phyloP scores from a whole-genome alignment of 106 monocot genomes.

The Hemerocallis citrina region DNA sequence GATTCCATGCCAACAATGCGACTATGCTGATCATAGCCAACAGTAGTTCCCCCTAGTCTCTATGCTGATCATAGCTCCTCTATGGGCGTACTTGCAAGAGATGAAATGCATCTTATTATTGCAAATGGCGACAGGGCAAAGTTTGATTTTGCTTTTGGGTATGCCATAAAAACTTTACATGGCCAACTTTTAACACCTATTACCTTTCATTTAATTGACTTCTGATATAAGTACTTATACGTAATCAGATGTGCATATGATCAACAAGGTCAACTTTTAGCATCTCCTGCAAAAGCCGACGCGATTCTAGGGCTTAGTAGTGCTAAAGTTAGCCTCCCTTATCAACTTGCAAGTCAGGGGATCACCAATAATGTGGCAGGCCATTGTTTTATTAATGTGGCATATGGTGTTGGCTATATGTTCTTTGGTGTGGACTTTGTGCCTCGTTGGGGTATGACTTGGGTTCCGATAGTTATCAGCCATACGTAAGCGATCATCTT shows the following conservation, averaged over 20 bases:
- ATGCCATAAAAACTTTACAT: conserved; percentile 1
- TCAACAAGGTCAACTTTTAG: conserved; percentile 68
- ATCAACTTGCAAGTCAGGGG: conserved; percentile 64
- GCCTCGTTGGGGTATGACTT: conserved; percentile 77
- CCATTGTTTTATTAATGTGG: conserved; percentile 58
- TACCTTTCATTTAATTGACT: too few relatives aligned
- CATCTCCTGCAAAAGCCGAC: conserved; percentile 70
- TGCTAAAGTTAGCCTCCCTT: conserved; percentile 53
- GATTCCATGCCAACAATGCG: conserved; percentile 62
- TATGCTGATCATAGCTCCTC: conserved; percentile 82
- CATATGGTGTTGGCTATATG: conserved; percentile 58
- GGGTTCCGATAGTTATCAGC: conserved; percentile 41
- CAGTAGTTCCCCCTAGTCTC: too few relatives aligned
- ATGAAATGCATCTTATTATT: conserved; percentile 50
- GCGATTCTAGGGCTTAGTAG: conserved; percentile 69
- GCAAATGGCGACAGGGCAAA: conserved; percentile 24
- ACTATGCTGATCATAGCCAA: conserved; percentile 71
- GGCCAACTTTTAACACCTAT: background rate
- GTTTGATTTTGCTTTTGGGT: conserved; percentile 73
- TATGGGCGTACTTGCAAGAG: conserved; percentile 67
- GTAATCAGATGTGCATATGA: conserved; percentile 67
- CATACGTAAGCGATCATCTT: conserved; percentile 32
- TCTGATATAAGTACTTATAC: background rate
- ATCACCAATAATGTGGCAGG: conserved; percentile 69
- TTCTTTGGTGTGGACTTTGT: conserved; percentile 87